Evolutionary conservation across 495 filamentous ascomycete genomes (phyloP).

Genomic region (Neurospora sp.): DNA sequence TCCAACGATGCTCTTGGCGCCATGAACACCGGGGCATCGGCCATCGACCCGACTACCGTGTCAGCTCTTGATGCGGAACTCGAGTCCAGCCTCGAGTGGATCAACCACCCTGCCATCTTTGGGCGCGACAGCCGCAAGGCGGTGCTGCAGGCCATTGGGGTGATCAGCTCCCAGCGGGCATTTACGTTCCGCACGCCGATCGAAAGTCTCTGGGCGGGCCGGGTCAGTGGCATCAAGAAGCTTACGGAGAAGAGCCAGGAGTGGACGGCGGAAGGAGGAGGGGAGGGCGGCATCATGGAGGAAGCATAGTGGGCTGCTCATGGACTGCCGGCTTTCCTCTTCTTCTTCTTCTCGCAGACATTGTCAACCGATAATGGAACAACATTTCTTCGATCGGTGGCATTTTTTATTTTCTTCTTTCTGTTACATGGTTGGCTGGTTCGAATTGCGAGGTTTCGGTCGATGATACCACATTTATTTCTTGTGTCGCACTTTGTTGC

Average conservation of each 20-base stretch:
- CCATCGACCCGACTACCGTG: slow-evolving; percentile 71
- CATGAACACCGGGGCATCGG: slow-evolving; percentile 47
- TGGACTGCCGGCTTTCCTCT: not conserved
- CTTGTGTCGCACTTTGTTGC: not conserved
- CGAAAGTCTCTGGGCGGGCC: slow-evolving; percentile 75
- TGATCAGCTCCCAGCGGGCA: slow-evolving; percentile 86
- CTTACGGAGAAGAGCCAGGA: slow-evolving; percentile 70
- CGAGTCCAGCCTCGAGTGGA: slow-evolving; percentile 94
- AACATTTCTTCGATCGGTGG: not conserved
- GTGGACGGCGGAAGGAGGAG: slow-evolving; percentile 78
- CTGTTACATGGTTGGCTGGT: not conserved
- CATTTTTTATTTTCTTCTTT: not conserved
- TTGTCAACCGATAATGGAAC: not conserved
- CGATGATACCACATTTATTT: not conserved
- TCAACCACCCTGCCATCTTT: slow-evolving; percentile 93
- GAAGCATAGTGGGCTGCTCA: slow-evolving; percentile 40
- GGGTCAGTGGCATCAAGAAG: slow-evolving; percentile 65
- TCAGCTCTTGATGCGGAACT: slow-evolving; percentile 84
- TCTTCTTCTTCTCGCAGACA: not conserved
- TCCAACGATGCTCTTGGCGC: slow-evolving; percentile 36
- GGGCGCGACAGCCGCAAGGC: slow-evolving; percentile 91
- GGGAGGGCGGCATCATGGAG: slow-evolving; percentile 65
- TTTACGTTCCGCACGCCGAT: slow-evolving; percentile 87
- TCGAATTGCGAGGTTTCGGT: not conserved
- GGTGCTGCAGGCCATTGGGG: slow-evolving; percentile 90